These are phyloP conservation scores for Sechiopsis laciniata DNA, from an alignment of 306 rosid species.

Conservation along the genomic window DNA sequence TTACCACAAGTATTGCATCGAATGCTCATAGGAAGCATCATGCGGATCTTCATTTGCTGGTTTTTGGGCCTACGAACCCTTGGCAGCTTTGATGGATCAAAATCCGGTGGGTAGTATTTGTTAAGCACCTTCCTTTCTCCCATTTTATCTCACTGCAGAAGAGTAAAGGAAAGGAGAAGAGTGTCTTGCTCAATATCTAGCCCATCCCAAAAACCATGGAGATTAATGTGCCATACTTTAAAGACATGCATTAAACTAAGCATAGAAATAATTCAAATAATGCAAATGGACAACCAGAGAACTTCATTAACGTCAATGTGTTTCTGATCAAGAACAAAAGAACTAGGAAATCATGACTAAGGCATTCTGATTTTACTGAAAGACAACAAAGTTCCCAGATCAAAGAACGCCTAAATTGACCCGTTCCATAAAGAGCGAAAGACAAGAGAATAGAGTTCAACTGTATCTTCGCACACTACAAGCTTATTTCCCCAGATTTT, in stretches of 20 bases:
- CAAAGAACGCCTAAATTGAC: background rate
- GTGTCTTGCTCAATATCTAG: background rate
- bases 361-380: background rate
- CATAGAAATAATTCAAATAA: background rate
- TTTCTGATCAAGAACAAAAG: background rate
- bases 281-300: background rate
- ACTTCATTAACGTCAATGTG: background rate
- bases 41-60: conserved; percentile 82
- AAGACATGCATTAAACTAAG: background rate
- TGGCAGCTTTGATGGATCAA: conserved; percentile 78
- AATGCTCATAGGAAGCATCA: conserved; percentile 99
- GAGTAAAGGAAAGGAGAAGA: background rate
- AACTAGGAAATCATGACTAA: background rate
- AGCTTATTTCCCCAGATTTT: background rate
- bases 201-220: background rate
- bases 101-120: conserved; percentile 92
- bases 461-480: background rate
- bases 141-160: conserved; percentile 34
- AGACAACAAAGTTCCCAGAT: background rate
- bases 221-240: background rate
- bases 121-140: conserved; percentile 89
- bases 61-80: conserved; percentile 65
- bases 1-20: conserved; percentile 79
- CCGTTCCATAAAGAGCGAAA: background rate
- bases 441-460: background rate